A percentile compares a stretch with the other conserved stretches of the same genome.
These are phyloP conservation scores for Elongisporangium senticosum DNA, from an alignment of 352 stramenopile species.

Conservation along the genomic window DNA sequence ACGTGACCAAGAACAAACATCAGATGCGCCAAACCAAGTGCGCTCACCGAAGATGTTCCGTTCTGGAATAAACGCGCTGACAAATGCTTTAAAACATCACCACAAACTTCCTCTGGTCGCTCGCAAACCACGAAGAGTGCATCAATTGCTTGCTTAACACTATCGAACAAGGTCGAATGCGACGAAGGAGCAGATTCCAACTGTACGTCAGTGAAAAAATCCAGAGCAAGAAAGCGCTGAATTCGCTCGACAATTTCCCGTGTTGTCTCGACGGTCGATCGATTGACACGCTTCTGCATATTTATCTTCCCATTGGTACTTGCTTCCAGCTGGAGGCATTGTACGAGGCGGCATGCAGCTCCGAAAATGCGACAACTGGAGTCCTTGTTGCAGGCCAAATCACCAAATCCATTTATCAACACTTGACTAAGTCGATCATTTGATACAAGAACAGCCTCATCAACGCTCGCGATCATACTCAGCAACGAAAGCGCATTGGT, in stretches of 20 bases:
- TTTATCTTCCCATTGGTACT: constrained; percentile 28
- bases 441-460: constrained; percentile 56
- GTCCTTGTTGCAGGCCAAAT: constrained; percentile 41
- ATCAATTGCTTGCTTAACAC: constrained; percentile 89
- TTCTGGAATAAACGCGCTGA: constrained; percentile 58
- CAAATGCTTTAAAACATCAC: constrained; percentile 66
- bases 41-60: constrained; percentile 57
- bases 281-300: constrained; percentile 45
- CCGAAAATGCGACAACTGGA: constrained; percentile 47
- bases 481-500: constrained; percentile 59
- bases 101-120: constrained; percentile 78
- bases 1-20: constrained; percentile 95
- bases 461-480: constrained; percentile 63
- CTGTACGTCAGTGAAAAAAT: constrained; percentile 74
- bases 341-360: constrained; percentile 53
- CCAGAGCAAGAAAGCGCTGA: constrained; percentile 79
- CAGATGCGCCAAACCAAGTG: constrained; percentile 86
- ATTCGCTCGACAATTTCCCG: constrained; percentile 88
- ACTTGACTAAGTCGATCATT: constrained; percentile 54
- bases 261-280: constrained; percentile 81
- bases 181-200: constrained; percentile 26
- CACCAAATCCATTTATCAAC: constrained; percentile 50
- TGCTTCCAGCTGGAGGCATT: constrained; percentile 54
- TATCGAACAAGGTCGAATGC: constrained; percentile 88
- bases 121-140: constrained; percentile 90